Evolutionary conservation across 2,329 filamentous ascomycete species (phyloP), one percentile per base, ranked within the genome.

Genomic region (Blumeria hordei): DNA sequence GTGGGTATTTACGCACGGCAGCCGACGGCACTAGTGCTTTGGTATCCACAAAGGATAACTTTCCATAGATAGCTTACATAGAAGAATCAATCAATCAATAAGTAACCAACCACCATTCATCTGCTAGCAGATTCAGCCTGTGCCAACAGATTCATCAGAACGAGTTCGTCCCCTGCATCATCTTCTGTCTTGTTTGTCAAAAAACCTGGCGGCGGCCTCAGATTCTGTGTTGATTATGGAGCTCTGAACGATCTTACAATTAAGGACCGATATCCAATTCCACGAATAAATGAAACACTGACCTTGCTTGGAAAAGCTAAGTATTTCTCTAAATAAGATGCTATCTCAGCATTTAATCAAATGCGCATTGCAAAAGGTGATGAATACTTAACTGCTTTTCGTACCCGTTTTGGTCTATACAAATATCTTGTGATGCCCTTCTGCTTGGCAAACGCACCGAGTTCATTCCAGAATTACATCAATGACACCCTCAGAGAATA

Each of bases 381-480:
- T 9, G 51, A 53, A 41, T 37, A 8, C 14, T 18, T 12, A 41
- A 53, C 51, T 3, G 11, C 51, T 8, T 41, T 41, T 39, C 12
- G 34, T 37, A 11, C n/a, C 9, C 16, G 36, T 37, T 54, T 41
- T 39, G 37, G 52, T 9, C 8, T 44, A 5, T 54, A 11, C 18
- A 28, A 54, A 28, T 56, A 35, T 16, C 33, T 28, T 11, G 54
- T 57, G 4, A 10, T 57, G 28, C 45, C 45, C 12, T 55, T 57
- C 21, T 41, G 54, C 2, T 18, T 57, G 10, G 33, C 41, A 6
- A 55, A 55, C 34, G 37, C 34, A 7, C 54, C 54, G 3, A 37
- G 47, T 6, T 54, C 54, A 4, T 57, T 49, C 21, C 54, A 57
- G 37, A 45, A 45, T 18, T 45, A 11, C 18, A 18, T 45, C 16